Percentiles rank a stretch among this genome's conserved stretches.
Conservation (phyloP, 2,329 filamentous ascomycete genomes). For the Calycina marina region DNA sequence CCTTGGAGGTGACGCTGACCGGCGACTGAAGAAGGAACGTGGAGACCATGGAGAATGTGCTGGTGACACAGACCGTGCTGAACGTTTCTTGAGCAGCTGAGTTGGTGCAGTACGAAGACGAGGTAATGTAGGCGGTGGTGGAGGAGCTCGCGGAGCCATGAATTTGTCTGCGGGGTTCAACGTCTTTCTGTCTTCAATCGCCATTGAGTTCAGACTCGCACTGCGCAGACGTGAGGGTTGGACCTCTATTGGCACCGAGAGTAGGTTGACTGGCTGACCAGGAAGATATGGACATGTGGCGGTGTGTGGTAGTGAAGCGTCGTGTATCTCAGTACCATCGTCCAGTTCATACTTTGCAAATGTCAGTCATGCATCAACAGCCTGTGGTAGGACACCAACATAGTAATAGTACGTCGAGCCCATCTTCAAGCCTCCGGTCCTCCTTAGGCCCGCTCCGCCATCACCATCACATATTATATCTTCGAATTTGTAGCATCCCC, state of each 20-base stretch:
- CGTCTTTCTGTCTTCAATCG: constrained; percentile 48
- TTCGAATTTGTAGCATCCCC: constrained; percentile 73
- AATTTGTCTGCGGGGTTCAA: constrained; percentile 70
- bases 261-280: constrained; percentile 72
- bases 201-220: constrained; percentile 47
- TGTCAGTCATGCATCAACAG: constrained; percentile 13
- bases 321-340: constrained; percentile 61
- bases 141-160: constrained; percentile 47
- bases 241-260: constrained; percentile 63
- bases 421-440: constrained; percentile 77
- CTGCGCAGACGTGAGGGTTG: constrained; percentile 43
- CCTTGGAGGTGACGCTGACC: constrained; percentile 7
- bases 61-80: constrained; percentile 18
- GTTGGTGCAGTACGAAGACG: constrained; percentile 30
- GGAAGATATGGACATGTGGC: constrained; percentile 74
- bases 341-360: constrained; percentile 63
- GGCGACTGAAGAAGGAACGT: constrained; percentile 17
- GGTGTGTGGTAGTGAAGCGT: constrained; percentile 58
- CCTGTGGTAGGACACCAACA: constrained; percentile 36
- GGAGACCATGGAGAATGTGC: constrained; percentile 19
- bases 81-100: constrained; percentile 16
- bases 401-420: constrained; percentile 93
- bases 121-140: constrained; percentile 30
- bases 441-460: constrained; percentile 34
- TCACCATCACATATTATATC: constrained; percentile 71